Percentiles rank a stretch among this genome's conserved stretches.
These are phyloP conservation scores for Neospermospora avenae DNA, from an alignment of 2,329 filamentous ascomycete species.

Conservation along the genomic window DNA sequence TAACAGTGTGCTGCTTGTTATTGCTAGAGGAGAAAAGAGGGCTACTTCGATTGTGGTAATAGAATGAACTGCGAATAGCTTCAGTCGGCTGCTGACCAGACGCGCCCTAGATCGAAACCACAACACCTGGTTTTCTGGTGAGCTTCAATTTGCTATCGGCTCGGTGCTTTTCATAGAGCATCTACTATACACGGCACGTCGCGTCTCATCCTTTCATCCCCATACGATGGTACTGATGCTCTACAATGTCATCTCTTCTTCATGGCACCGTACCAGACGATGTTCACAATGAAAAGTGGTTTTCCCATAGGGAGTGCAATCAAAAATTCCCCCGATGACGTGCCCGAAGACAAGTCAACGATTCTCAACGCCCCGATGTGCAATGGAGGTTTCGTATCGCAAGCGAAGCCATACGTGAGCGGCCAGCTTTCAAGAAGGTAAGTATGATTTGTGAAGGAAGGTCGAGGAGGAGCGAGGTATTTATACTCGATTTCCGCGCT, in stretches of 20 bases:
- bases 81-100: no score
- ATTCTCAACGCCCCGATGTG: conserved; percentile 50
- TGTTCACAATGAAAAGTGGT: conserved; percentile 39
- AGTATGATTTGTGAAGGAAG: conserved; percentile 35
- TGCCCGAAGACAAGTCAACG: conserved; percentile 36
- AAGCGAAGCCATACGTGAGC: conserved; percentile 32
- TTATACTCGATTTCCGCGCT: conserved; percentile 2
- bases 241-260: conserved; percentile 7
- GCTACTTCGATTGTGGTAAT: no score
- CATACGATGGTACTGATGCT: not conserved
- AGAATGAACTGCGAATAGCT: no score
- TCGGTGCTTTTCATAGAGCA: no score
- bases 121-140: no score
- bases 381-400: conserved; percentile 50
- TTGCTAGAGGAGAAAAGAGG: no score
- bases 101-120: no score
- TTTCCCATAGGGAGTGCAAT: conserved; percentile 22
- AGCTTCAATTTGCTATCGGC: no score
- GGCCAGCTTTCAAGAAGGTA: conserved; percentile 34
- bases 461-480: conserved; percentile 10
- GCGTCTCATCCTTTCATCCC: not conserved
- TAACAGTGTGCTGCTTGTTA: no score
- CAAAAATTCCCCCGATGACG: conserved; percentile 38
- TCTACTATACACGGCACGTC: no score
- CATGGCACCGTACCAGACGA: conserved; percentile 20